Evolutionary conservation across 495 filamentous ascomycete genomes (phyloP).

Genomic region (Neurospora sp.): DNA sequence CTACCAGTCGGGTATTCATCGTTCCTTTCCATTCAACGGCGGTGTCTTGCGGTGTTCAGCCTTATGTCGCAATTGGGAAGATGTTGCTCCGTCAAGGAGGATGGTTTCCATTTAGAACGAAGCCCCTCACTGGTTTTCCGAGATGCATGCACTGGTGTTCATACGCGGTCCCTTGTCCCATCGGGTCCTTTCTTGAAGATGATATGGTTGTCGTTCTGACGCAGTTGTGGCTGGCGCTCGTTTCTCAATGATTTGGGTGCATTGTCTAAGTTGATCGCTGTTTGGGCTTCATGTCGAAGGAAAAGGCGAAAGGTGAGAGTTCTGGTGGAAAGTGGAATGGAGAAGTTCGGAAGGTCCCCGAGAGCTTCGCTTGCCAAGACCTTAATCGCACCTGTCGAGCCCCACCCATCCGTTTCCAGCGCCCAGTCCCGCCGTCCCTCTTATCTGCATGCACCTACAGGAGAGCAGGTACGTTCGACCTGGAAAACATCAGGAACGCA

Average conservation of each 20-base stretch:
- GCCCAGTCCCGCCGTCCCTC: not conserved
- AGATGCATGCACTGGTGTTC: not conserved
- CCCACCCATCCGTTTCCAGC: not conserved
- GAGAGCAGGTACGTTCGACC: not conserved
- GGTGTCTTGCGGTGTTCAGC: not conserved
- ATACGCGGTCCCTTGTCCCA: not conserved
- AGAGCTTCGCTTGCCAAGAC: not conserved
- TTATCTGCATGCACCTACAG: not conserved
- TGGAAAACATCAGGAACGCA: not conserved
- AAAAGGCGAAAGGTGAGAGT: not conserved
- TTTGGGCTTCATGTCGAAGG: not conserved
- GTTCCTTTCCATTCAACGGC: not conserved
- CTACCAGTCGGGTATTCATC: not conserved
- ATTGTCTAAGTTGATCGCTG: not conserved
- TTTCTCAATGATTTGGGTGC: not conserved
- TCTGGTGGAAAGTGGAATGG: not conserved
- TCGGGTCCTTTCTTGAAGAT: not conserved
- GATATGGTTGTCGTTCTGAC: not conserved
- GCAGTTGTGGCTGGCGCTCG: not conserved
- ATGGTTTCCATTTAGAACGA: too few relatives aligned
- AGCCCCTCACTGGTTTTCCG: not conserved
- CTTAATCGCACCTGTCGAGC: not conserved
- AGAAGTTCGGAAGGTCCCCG: not conserved
- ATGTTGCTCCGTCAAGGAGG: not conserved
- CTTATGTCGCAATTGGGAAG: not conserved